These are phyloP conservation scores for Phlegmacium glaucopus DNA, from an alignment of 768 basidiomycete species.

Conservation along the genomic window DNA sequence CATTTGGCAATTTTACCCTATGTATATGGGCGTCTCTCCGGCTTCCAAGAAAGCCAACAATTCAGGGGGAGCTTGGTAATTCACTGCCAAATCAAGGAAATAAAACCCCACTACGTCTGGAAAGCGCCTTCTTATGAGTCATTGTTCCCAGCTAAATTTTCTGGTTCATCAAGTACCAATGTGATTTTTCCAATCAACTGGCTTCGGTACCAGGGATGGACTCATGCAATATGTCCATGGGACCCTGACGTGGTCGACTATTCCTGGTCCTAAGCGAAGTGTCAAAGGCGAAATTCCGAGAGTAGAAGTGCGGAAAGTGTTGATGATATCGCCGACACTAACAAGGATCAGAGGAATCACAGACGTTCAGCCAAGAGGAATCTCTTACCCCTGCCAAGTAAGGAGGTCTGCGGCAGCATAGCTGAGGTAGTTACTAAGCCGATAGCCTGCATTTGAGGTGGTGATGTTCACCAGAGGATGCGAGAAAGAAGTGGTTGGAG, in stretches of 20 bases:
- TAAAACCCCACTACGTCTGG: slow-evolving; percentile 64
- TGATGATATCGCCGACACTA: slow-evolving; percentile 59
- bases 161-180: slow-evolving; percentile 37
- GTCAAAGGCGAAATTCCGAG: slow-evolving; percentile 48
- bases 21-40: slow-evolving; percentile 54
- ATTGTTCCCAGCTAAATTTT: neutral
- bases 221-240: slow-evolving; percentile 68
- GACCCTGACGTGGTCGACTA: slow-evolving; percentile 50
- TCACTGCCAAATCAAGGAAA: slow-evolving; percentile 50
- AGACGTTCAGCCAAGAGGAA: neutral
- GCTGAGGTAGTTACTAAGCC: slow-evolving; percentile 55
- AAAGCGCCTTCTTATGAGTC: neutral
- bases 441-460: slow-evolving; percentile 46
- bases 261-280: slow-evolving; percentile 44
- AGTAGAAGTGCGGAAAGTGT: slow-evolving; percentile 47
- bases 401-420: slow-evolving; percentile 59
- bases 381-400: slow-evolving; percentile 53
- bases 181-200: slow-evolving; percentile 58
- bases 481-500: slow-evolving; percentile 50
- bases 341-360: neutral
- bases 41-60: slow-evolving; percentile 44
- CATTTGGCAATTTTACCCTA: slow-evolving; percentile 35
- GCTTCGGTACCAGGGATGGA: slow-evolving; percentile 54
- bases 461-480: slow-evolving; percentile 64
- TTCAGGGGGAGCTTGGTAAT: slow-evolving; percentile 46